Base-by-base conservation (phyloP, 306 rosid species). In the Begonia loranthoides region DNA sequence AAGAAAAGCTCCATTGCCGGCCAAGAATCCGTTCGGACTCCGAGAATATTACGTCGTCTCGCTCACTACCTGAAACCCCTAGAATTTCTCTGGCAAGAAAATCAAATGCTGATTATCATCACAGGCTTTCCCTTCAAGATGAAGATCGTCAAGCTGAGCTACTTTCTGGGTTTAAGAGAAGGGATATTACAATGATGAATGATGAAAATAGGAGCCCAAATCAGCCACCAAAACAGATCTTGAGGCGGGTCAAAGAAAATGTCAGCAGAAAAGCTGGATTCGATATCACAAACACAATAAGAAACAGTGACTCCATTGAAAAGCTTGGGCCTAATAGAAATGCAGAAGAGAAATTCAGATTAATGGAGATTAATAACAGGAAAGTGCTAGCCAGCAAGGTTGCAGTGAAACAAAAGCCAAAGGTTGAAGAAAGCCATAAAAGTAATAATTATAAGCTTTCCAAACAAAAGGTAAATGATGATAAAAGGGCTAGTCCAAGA, bases 21-120 rank as follows among this genome's bases (percentile, higher is more conserved):
- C 75, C 15, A 28, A 28, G 36, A 28, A 28, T 28, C 36, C 4
- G 36, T 28, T 28, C 36, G 36, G 9, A 28, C 36, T 28, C 36
- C 36, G 36, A 28, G 8, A 28, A 28, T 7, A 28, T 28, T 28
- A 7, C 36, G 36, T 28, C 9, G 36, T 54, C 80, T 46, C 79
- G 78, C 9, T 87, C 81, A 7, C 62, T 85, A 58, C 90, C 93
- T 7, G 97, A 76, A 63, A 77, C 85, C 41, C 95, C 97, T 13
- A 75, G 89, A 69, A 55, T 78, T 49, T 81, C 93, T 17, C 69
- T 70, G 0, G 61, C 83, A 10, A 82, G 87, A 67, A 85, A 72
- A 66, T 82, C 95, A 16, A 87, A 81, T 59, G 77, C 73, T 16
- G 93, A 85, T 22, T 82, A 50, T 43, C 76, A 75, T 54, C 76